Percentiles rank a stretch among this genome's conserved stretches.
Conservation (phyloP, 345 rosid genomes). For the Turritis glabra region DNA sequence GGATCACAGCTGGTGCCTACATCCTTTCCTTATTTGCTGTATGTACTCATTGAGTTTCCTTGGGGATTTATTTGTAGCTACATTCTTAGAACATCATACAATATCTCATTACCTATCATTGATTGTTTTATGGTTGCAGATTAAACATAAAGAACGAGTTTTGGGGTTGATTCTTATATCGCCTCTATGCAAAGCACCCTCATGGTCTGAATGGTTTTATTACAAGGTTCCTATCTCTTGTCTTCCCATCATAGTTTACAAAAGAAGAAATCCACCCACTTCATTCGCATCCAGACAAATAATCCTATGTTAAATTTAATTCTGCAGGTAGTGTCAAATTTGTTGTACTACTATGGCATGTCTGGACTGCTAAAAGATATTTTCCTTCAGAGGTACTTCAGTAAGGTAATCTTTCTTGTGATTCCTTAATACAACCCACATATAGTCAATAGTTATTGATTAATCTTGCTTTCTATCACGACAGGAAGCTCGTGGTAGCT, state of each 20-base stretch:
- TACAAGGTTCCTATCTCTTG: slow-evolving; percentile 25
- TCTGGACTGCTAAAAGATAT: slow-evolving; percentile 81
- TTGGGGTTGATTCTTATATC: slow-evolving; percentile 92
- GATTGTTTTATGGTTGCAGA: slow-evolving; percentile 54
- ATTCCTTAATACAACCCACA: not conserved
- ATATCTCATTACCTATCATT: not conserved
- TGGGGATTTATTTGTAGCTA: not conserved
- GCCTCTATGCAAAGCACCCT: slow-evolving; percentile 87
- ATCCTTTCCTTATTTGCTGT: slow-evolving; percentile 87
- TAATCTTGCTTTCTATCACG: slow-evolving; percentile 13
- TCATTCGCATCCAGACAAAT: not conserved
- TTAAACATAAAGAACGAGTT: slow-evolving; percentile 87
- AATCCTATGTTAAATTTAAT: not conserved
- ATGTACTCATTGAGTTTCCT: slow-evolving; percentile 38
- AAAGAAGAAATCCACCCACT: not conserved
- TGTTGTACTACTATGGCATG: slow-evolving; percentile 90
- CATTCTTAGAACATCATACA: not conserved
- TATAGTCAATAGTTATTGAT: not conserved
- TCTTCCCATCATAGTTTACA: not conserved
- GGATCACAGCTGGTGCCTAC: slow-evolving; percentile 95
- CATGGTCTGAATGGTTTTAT: slow-evolving; percentile 92
- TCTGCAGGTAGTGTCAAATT: slow-evolving; percentile 66
- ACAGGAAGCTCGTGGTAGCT: slow-evolving; percentile 90
- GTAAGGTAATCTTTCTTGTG: slow-evolving; percentile 62
- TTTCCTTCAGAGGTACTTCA: slow-evolving; percentile 85